Percentiles rank a stretch among this genome's conserved stretches.
Conservation (phyloP, 108 stramenopile genomes). For the Aureococcus anophagefferens region DNA sequence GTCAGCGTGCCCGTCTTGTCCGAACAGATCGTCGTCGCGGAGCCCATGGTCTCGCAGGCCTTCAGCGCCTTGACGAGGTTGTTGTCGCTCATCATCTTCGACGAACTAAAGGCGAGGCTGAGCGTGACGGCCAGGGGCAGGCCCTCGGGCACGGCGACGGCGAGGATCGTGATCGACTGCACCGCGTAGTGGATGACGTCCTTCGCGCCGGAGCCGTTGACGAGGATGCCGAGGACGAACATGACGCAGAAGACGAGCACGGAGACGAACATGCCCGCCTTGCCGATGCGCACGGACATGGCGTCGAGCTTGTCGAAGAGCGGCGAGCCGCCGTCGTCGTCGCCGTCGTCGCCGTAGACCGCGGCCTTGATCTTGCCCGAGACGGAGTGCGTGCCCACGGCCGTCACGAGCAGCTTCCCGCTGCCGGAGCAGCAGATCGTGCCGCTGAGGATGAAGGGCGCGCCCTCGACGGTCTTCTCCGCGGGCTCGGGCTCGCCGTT, state of each 20-base stretch:
- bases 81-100: constrained; percentile 85
- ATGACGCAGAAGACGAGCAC: constrained; percentile 59
- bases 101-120: constrained; percentile 77
- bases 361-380: constrained; percentile 36
- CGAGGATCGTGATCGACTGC: constrained; percentile 73
- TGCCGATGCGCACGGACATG: constrained; percentile 74
- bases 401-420: constrained; percentile 19
- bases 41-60: constrained; percentile 98
- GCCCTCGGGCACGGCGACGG: constrained; percentile 97
- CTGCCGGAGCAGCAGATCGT: constrained; percentile 4
- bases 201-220: constrained; percentile 29
- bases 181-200: constrained; percentile 62
- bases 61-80: constrained; percentile 89
- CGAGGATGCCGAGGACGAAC: constrained; percentile 62
- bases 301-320: constrained; percentile 70
- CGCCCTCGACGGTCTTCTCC: constrained; percentile 16
- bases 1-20: constrained; percentile 91
- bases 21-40: constrained; percentile 95
- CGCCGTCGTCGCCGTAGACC: constrained; percentile 42
- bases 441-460: not conserved
- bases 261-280: constrained; percentile 61
- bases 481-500: constrained; percentile 53
- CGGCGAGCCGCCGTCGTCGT: constrained; percentile 58
- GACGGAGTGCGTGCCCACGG: constrained; percentile 15
- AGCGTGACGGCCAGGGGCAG: constrained; percentile 92